Percentiles rank a stretch among this genome's conserved stretches.
Conservation (phyloP, 2,329 filamentous ascomycete species). For the Calonectria pseudoreteaudii region DNA sequence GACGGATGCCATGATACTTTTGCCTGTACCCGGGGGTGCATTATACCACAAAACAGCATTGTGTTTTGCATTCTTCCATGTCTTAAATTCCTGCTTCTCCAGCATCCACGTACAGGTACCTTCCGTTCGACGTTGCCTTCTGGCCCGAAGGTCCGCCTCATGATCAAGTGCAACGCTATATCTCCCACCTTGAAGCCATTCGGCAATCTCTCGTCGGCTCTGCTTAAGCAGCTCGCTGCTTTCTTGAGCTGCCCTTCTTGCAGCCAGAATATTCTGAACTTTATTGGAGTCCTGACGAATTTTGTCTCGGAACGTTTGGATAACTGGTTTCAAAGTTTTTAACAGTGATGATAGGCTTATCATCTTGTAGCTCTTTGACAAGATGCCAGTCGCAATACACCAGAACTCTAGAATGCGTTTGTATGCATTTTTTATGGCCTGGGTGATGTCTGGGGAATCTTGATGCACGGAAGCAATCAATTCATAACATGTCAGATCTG, state of each 20-base stretch:
- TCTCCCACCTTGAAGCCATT: not conserved
- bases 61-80: not conserved
- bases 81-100: not conserved
- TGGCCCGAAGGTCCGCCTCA: not conserved
- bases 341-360: not conserved
- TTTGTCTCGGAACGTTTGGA: not conserved
- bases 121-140: not conserved
- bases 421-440: not conserved
- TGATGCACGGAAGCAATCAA: not conserved
- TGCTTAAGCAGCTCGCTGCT: not conserved
- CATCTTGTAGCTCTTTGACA: not conserved
- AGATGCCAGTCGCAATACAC: not conserved
- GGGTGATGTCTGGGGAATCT: not conserved
- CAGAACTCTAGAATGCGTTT: not conserved
- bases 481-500: not conserved
- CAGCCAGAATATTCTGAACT: not conserved
- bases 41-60: not conserved
- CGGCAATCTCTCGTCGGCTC: not conserved
- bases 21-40: not conserved
- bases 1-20: not conserved
- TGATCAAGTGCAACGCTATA: not conserved
- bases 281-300: not conserved
- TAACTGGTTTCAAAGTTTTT: not conserved
- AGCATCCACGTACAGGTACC: not conserved
- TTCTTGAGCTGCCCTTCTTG: not conserved